Base-by-base conservation (phyloP, 2,329 filamentous ascomycete species). In the Didymella arachidicola region DNA sequence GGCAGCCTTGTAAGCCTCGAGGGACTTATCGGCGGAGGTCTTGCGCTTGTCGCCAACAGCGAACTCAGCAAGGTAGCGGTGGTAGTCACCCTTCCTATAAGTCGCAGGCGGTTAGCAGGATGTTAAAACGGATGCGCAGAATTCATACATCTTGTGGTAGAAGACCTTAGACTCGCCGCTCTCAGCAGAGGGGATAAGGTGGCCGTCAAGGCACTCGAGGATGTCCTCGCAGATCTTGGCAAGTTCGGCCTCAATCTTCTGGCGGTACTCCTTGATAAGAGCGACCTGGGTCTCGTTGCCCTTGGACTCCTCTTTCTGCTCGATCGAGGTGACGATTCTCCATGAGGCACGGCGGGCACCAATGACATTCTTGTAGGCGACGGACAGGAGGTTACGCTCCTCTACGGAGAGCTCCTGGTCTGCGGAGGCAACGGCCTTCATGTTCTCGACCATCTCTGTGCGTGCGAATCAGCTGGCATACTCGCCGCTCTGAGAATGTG, bases 281-380 rank as follows among this genome's bases (percentile, higher is more conserved):
- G 83, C 81, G 70, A 97, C 93, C 83, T 97, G 93, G 72, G 88
- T 86, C 72, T 92, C 90, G 82, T 94, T 96, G 86, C 93, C 93
- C 90, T 98, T 98, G 78, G 92, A 95, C 85, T 98, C 94, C 86
- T 98, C 94, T 88, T 97, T 97, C 84, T 97, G 94, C 87, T 97
- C 94, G 78, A 97, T 97, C 73, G 93, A 97, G 79, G 93, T 95
- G 77, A 97, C 91, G 80, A 97, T 97, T 86, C 93, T 92, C 93
- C 93, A 97, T 68, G 93, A 97, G 68, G 93, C 93, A 88, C 93
- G 93, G 80, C 93, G 91, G 74, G 93, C 91, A 80, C 93, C 93
- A 78, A 97, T 95, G 79, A 97, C 93, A 84, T 97, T 97, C 90
- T 97, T 97, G 89, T 97, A 97, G 81, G 93, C 93, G 79, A 97